A percentile compares a stretch with the other conserved stretches of the same genome.
phyloP scores from a whole-genome alignment of 164 flowering plant species.

The Tetracentron sinense region DNA sequence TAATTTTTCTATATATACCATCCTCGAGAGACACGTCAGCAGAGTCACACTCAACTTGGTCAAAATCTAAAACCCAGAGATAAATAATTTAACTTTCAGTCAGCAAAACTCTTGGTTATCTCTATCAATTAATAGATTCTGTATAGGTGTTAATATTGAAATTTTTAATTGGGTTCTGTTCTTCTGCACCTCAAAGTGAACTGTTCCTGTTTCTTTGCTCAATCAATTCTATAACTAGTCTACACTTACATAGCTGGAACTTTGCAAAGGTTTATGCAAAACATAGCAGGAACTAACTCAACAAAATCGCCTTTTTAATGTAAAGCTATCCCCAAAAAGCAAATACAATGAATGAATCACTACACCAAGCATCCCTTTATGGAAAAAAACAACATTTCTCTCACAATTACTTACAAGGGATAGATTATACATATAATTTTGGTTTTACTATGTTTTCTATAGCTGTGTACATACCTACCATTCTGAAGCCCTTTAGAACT shows the following conservation, averaged over 20 bases:
- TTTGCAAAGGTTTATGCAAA: background rate
- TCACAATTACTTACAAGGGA: constrained; percentile 23
- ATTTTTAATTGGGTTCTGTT: too few relatives aligned
- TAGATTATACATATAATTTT: constrained; percentile 4
- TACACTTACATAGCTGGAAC: background rate
- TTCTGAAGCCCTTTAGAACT: constrained; percentile 8
- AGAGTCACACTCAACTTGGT: too few relatives aligned
- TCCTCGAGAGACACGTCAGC: too few relatives aligned
- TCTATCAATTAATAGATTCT: too few relatives aligned
- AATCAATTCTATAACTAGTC: too few relatives aligned
- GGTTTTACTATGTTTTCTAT: constrained; percentile 18
- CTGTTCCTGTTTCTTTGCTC: too few relatives aligned
- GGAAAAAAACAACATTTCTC: constrained; percentile 8
- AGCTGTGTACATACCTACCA: constrained; percentile 27
- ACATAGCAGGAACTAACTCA: background rate
- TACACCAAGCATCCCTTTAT: constrained; percentile 15
- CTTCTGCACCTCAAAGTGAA: too few relatives aligned
- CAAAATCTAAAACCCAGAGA: too few relatives aligned
- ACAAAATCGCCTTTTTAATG: constrained; percentile 5
- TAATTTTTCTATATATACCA: too few relatives aligned
- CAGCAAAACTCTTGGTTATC: too few relatives aligned
- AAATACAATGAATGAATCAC: constrained; percentile 17
- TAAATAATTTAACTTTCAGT: too few relatives aligned
- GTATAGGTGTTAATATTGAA: too few relatives aligned
- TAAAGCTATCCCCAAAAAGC: constrained; percentile 4